Evolutionary conservation across 768 basidiomycete species (phyloP).

Genomic region (Paxillus rubicundulus): DNA sequence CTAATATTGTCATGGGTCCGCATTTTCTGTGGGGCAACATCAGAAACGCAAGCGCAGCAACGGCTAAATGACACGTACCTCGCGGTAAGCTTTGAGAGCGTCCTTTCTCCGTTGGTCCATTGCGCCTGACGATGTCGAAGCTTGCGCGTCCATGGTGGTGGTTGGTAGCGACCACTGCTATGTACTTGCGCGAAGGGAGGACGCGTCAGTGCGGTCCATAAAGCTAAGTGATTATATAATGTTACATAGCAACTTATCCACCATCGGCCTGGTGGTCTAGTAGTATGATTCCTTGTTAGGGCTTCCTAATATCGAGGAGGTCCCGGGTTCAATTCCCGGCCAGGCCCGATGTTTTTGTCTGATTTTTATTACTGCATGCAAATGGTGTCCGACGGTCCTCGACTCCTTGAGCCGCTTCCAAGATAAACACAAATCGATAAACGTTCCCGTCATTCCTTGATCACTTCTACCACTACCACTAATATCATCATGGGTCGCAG

Average conservation of each 20-base stretch:
- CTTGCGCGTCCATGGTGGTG: conserved; percentile 27
- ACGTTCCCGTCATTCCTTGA: background rate
- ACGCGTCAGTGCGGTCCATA: conserved; percentile 24
- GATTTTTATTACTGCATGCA: background rate
- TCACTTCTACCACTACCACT: background rate
- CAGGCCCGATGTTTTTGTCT: conserved; percentile 40
- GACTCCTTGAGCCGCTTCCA: no score
- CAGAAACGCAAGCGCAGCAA: background rate
- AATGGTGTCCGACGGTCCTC: no score
- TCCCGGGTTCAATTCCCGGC: conserved; percentile 61
- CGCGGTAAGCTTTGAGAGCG: conserved; percentile 75
- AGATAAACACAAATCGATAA: no score
- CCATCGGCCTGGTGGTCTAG: conserved; percentile 48
- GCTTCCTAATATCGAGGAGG: conserved; percentile 47
- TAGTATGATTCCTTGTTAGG: conserved; percentile 56
- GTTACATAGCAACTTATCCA: accelerated
- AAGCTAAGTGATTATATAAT: background rate
- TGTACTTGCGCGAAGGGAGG: conserved; percentile 11
- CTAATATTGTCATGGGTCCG: conserved; percentile 84
- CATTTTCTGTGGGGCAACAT: conserved; percentile 73
- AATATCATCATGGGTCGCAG: conserved; percentile 60
- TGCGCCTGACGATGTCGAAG: conserved; percentile 51
- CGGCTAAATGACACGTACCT: conserved; percentile 41
- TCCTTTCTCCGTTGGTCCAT: conserved; percentile 73
- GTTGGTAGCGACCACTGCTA: background rate